Percentiles rank a stretch among this genome's conserved stretches.
Conservation (phyloP, 805 yeast genomes). For the Candida schatavii region DNA sequence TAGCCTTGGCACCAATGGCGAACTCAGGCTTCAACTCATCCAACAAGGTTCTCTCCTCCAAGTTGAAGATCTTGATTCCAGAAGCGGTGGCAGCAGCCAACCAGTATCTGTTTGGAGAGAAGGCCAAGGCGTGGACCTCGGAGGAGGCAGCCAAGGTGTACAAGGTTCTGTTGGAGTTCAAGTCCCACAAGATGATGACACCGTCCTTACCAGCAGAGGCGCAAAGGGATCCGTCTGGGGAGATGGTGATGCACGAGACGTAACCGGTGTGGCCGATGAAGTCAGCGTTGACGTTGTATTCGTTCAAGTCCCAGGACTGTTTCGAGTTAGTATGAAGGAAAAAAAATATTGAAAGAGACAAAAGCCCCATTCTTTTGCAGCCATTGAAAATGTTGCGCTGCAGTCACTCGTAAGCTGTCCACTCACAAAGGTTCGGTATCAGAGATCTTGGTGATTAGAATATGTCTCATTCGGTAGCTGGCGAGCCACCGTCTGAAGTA, state of each 20-base stretch:
- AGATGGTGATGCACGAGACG: constrained; percentile 93
- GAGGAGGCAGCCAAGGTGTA: constrained; percentile 94
- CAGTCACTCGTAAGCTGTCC: too few species aligned
- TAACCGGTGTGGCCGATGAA: constrained; percentile 99
- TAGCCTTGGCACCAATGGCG: constrained; percentile 80
- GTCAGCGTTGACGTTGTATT: constrained; percentile 87
- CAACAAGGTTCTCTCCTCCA: constrained; percentile 89
- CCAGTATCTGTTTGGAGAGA: constrained; percentile 99
- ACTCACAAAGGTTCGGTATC: constrained; percentile 50
- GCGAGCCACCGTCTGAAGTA: constrained; percentile 88
- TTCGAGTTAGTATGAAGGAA: constrained; percentile 41
- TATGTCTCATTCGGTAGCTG: constrained; percentile 88
- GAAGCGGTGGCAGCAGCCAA: constrained; percentile 98
- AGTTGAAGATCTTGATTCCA: constrained; percentile 97
- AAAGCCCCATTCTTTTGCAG: too few species aligned
- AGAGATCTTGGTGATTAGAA: constrained; percentile 98
- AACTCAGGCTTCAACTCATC: constrained; percentile 99
- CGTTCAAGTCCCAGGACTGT: constrained; percentile 91
- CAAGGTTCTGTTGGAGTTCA: constrained; percentile 77
- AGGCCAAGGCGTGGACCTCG: constrained; percentile 96
- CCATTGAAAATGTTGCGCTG: too few species aligned
- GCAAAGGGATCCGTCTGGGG: constrained; percentile 99
- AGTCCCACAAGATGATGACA: constrained; percentile 96
- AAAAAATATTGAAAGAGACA: neutral
- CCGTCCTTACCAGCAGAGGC: constrained; percentile 99